A percentile compares a stretch with the other conserved stretches of the same genome.
These are phyloP conservation scores for Blastocystis sp. DNA, from an alignment of 352 stramenopile species.

Conservation along the genomic window DNA sequence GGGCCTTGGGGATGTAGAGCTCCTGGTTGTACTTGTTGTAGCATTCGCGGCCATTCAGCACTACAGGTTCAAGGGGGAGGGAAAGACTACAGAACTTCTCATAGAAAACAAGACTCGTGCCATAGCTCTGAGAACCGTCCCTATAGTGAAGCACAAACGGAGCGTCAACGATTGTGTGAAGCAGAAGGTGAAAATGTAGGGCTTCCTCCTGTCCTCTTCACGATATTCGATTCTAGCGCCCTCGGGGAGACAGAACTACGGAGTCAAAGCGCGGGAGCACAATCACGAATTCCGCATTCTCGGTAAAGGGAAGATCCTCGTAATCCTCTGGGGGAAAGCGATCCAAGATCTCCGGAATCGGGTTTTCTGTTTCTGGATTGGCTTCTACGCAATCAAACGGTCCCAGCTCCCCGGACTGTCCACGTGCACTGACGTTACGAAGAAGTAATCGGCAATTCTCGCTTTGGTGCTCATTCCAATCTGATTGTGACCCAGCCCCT, in stretches of 20 bases:
- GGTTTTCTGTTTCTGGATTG: conserved; percentile 50
- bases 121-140: conserved; percentile 56
- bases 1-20: conserved; percentile 60
- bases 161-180: conserved; percentile 54
- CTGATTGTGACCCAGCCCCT: background rate
- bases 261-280: background rate
- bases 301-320: conserved; percentile 65
- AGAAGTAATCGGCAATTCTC: conserved; percentile 65
- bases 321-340: conserved; percentile 43
- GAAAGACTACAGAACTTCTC: conserved; percentile 18
- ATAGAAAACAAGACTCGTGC: conserved; percentile 60
- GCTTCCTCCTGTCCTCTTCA: conserved; percentile 35
- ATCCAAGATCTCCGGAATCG: conserved; percentile 38
- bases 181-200: conserved; percentile 65
- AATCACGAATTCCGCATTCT: conserved; percentile 65
- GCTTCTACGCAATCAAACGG: background rate
- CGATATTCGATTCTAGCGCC: conserved; percentile 49
- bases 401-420: conserved; percentile 5
- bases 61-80: background rate
- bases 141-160: background rate
- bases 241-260: conserved; percentile 60
- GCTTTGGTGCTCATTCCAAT: background rate
- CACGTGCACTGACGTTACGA: conserved; percentile 31
- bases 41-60: conserved; percentile 53
- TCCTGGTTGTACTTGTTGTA: conserved; percentile 68